phyloP scores from a whole-genome alignment of 2,329 filamentous ascomycete species.

The Penicillium sp. region DNA sequence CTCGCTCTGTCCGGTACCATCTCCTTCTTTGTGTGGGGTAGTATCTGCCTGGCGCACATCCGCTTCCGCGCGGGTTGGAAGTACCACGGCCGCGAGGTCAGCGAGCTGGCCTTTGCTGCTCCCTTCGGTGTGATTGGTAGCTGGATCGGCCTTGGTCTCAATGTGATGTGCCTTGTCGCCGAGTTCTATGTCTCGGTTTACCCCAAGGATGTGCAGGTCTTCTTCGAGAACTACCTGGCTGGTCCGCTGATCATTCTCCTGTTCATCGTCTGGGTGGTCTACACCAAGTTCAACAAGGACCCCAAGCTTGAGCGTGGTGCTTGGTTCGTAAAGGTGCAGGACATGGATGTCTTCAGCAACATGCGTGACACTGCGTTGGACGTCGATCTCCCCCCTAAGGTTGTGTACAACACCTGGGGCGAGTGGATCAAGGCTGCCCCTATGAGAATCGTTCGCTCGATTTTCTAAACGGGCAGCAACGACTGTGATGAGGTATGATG shows the following conservation, averaged over 20 bases:
- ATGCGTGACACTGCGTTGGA: slow-evolving; percentile 27
- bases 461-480: slow-evolving; percentile 9
- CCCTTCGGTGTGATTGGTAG: slow-evolving; percentile 64
- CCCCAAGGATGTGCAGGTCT: slow-evolving; percentile 41
- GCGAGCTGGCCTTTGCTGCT: slow-evolving; percentile 67
- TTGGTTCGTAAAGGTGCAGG: slow-evolving; percentile 20
- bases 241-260: slow-evolving; percentile 32
- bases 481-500: slow-evolving; percentile 13
- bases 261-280: slow-evolving; percentile 37
- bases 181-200: slow-evolving; percentile 42
- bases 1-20: slow-evolving; percentile 64
- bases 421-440: slow-evolving; percentile 25
- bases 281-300: slow-evolving; percentile 21
- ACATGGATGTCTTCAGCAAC: slow-evolving; percentile 24
- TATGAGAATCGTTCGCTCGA: slow-evolving; percentile 20
- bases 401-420: slow-evolving; percentile 27
- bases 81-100: slow-evolving; percentile 59
- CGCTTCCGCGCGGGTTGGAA: slow-evolving; percentile 66
- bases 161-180: slow-evolving; percentile 56
- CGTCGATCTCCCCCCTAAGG: slow-evolving; percentile 23
- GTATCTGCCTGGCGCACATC: slow-evolving; percentile 67
- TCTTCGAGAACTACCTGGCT: slow-evolving; percentile 53
- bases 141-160: slow-evolving; percentile 62
- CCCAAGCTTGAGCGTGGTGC: slow-evolving; percentile 24
- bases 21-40: slow-evolving; percentile 67